phyloP scores from a whole-genome alignment of 352 stramenopile species.

The Globisporangium iwayamae region DNA sequence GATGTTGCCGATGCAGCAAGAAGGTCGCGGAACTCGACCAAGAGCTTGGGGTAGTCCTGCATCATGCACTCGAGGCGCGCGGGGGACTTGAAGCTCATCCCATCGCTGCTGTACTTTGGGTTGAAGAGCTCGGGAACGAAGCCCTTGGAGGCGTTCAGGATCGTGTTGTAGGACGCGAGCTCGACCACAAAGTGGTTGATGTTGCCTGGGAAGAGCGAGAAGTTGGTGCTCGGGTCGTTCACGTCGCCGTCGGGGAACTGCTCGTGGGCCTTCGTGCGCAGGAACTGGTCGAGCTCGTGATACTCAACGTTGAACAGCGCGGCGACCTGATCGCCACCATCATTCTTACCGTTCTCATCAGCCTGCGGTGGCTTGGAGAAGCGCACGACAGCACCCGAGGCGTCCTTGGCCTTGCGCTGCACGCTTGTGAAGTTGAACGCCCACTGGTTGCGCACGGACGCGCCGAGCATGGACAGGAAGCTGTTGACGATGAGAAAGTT shows the following conservation, averaged over 20 bases:
- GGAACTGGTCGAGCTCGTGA: constrained; percentile 67
- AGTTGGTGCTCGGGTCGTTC: constrained; percentile 51
- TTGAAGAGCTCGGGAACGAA: constrained; percentile 75
- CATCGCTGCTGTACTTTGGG: constrained; percentile 40
- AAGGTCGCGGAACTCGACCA: constrained; percentile 27
- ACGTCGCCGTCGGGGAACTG: constrained; percentile 56
- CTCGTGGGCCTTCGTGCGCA: constrained; percentile 36
- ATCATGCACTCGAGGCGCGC: constrained; percentile 78
- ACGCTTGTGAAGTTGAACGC: constrained; percentile 93
- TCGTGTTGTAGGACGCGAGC: constrained; percentile 42
- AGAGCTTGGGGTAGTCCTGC: constrained; percentile 70
- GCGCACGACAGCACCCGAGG: constrained; percentile 59
- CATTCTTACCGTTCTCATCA: not conserved
- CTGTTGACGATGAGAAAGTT: constrained; percentile 96
- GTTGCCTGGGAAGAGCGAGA: constrained; percentile 65
- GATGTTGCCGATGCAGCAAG: constrained; percentile 3
- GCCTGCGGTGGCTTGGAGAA: constrained; percentile 29
- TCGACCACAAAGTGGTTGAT: constrained; percentile 70
- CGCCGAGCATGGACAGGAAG: constrained; percentile 85
- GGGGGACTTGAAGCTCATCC: constrained; percentile 54
- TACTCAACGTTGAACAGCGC: constrained; percentile 77
- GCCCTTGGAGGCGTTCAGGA: constrained; percentile 44
- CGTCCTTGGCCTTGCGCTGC: constrained; percentile 92
- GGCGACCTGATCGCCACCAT: not conserved
- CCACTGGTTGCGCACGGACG: constrained; percentile 79